Conservation (phyloP, 2,329 filamentous ascomycete genomes). For the Xylaria sp. region DNA sequence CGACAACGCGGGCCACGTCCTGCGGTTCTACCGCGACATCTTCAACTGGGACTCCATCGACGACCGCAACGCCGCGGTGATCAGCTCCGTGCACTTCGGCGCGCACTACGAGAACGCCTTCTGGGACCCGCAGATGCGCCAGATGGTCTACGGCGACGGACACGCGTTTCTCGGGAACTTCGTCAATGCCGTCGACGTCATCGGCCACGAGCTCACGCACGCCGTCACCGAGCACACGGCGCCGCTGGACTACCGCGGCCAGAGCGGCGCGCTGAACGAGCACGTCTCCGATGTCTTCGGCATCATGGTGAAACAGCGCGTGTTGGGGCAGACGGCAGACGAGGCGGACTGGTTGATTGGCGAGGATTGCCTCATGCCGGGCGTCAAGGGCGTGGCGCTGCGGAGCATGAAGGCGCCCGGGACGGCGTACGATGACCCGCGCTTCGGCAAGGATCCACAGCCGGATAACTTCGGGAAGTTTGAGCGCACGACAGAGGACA, state of each 20-base stretch:
- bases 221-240: constrained; percentile 48
- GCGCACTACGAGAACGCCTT: constrained; percentile 48
- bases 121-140: constrained; percentile 44
- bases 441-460: constrained; percentile 51
- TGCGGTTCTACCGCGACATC: constrained; percentile 45
- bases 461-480: constrained; percentile 44
- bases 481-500: constrained; percentile 39
- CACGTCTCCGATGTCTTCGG: constrained; percentile 53
- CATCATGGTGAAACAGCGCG: constrained; percentile 52
- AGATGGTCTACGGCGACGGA: constrained; percentile 55
- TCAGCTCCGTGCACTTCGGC: constrained; percentile 50
- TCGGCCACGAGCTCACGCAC: constrained; percentile 54
- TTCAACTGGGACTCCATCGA: constrained; percentile 50
- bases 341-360: constrained; percentile 52
- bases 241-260: constrained; percentile 45
- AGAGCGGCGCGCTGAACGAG: constrained; percentile 53
- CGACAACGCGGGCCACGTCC: constrained; percentile 45
- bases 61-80: constrained; percentile 44
- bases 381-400: constrained; percentile 46
- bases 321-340: constrained; percentile 40
- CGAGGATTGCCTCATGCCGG: constrained; percentile 47
- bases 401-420: constrained; percentile 51
- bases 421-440: constrained; percentile 47
- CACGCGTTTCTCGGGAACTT: constrained; percentile 48
- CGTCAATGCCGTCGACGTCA: constrained; percentile 48